These are phyloP conservation scores for Glutinoglossum americanum DNA, from an alignment of 495 filamentous ascomycete genomes.

Conservation along the genomic window DNA sequence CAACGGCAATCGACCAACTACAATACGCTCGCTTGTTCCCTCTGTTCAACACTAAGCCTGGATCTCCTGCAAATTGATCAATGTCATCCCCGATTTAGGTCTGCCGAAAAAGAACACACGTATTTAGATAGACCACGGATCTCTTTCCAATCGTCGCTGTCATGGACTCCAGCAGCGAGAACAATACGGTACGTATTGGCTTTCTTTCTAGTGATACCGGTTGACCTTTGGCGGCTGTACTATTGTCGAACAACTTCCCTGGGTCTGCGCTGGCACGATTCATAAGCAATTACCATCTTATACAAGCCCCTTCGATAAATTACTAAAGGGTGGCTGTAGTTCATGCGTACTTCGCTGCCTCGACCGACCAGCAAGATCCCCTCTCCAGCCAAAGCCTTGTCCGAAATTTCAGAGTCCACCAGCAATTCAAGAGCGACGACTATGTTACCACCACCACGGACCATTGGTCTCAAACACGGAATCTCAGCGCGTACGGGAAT, in stretches of 20 bases:
- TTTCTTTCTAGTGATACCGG: not conserved
- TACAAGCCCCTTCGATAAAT: constrained; percentile 10
- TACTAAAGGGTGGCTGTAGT: not conserved
- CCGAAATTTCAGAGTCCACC: constrained; percentile 40
- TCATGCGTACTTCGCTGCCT: constrained; percentile 2
- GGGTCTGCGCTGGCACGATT: not conserved
- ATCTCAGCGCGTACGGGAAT: constrained; percentile 10
- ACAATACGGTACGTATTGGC: not conserved
- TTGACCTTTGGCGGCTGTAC: not conserved
- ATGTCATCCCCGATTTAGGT: too few relatives aligned
- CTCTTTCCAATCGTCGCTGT: not conserved
- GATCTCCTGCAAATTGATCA: too few relatives aligned
- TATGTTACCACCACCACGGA: constrained; percentile 24
- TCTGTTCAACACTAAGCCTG: not conserved
- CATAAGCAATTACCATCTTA: not conserved
- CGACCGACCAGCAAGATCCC: constrained; percentile 16
- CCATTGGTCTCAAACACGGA: constrained; percentile 17
- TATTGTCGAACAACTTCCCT: not conserved
- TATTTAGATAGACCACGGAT: not conserved
- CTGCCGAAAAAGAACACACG: not conserved
- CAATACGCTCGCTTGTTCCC: not conserved
- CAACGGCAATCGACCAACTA: not conserved
- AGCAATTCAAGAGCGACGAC: constrained; percentile 41
- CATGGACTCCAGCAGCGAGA: not conserved
- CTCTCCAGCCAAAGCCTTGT: constrained; percentile 17